phyloP scores from a whole-genome alignment of 306 rosid genomes.

The Casuarina glauca region DNA sequence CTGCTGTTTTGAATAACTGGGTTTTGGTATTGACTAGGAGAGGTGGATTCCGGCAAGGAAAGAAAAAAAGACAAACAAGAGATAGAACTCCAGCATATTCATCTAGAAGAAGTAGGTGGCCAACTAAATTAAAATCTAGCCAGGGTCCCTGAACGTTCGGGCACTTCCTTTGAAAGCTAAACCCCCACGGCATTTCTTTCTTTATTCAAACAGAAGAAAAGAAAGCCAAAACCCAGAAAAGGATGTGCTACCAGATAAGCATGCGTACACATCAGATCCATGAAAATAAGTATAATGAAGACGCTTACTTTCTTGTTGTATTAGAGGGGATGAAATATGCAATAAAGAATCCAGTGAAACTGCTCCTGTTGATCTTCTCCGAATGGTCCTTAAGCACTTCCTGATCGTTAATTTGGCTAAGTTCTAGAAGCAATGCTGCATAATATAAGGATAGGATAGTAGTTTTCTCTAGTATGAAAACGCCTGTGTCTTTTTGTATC shows the following conservation, averaged over 20 bases:
- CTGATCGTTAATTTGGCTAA: too few species aligned
- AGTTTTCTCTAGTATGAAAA: not conserved
- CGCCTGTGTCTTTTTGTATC: not conserved
- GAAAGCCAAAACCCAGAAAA: too few species aligned
- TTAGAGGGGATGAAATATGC: not conserved
- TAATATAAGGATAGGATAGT: too few species aligned
- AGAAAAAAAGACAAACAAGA: not conserved
- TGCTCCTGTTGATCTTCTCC: not conserved
- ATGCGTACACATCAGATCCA: too few species aligned
- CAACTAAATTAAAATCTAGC: not conserved
- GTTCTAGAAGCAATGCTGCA: too few species aligned
- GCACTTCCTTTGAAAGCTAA: not conserved
- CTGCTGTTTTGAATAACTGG: not conserved
- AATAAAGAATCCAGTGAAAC: not conserved
- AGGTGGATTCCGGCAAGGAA: too few species aligned
- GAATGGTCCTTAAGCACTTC: not conserved
- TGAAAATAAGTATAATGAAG: too few species aligned
- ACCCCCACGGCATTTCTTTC: not conserved
- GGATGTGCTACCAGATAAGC: too few species aligned
- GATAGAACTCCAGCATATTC: not conserved
- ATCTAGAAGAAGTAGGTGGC: conserved; percentile 1
- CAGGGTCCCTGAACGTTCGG: not conserved
- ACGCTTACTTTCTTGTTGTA: not conserved
- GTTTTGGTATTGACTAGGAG: too few species aligned
- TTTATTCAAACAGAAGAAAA: too few species aligned